Conservation (phyloP, 2,329 filamentous ascomycete species). For the Camillea tinctor region DNA sequence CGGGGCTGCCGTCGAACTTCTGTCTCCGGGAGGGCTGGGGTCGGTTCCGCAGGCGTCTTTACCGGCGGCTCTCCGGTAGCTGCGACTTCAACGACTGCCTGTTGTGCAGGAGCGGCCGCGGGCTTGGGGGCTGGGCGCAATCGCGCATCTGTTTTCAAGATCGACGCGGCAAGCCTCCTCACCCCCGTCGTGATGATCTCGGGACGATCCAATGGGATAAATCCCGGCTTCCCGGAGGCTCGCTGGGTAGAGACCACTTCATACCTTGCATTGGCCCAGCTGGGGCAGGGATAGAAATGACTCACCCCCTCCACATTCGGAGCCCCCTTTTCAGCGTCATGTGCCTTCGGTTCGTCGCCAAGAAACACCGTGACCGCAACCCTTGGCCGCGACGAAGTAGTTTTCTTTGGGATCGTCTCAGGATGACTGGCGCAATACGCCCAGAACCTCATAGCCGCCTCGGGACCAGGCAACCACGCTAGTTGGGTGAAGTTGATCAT, state of each 20-base stretch:
- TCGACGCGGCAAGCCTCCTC: slow-evolving; percentile 39
- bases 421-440: slow-evolving; percentile 41
- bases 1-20: slow-evolving; percentile 23
- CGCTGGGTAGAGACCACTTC: slow-evolving; percentile 43
- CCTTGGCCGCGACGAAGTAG: slow-evolving; percentile 33
- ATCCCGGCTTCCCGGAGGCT: slow-evolving; percentile 39
- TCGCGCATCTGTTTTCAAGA: slow-evolving; percentile 39
- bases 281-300: slow-evolving; percentile 43
- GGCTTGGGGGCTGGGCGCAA: slow-evolving; percentile 31
- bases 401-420: slow-evolving; percentile 28
- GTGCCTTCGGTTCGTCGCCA: slow-evolving; percentile 28
- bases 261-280: slow-evolving; percentile 47
- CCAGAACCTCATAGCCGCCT: slow-evolving; percentile 58
- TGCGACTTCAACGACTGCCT: slow-evolving; percentile 28
- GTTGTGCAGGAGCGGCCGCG: slow-evolving; percentile 32
- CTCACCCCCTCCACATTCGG: slow-evolving; percentile 6
- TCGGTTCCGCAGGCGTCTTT: slow-evolving; percentile 2
- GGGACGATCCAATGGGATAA: slow-evolving; percentile 50
- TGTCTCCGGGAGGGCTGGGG: slow-evolving; percentile 12
- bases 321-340: slow-evolving; percentile 18
- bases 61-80: slow-evolving; percentile 1
- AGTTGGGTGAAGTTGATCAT: slow-evolving; percentile 61
- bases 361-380: slow-evolving; percentile 50
- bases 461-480: slow-evolving; percentile 66
- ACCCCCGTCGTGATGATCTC: slow-evolving; percentile 44